phyloP scores from a whole-genome alignment of 371 early-diverging fungal genomes.

The Lichtheimia hyalospora region DNA sequence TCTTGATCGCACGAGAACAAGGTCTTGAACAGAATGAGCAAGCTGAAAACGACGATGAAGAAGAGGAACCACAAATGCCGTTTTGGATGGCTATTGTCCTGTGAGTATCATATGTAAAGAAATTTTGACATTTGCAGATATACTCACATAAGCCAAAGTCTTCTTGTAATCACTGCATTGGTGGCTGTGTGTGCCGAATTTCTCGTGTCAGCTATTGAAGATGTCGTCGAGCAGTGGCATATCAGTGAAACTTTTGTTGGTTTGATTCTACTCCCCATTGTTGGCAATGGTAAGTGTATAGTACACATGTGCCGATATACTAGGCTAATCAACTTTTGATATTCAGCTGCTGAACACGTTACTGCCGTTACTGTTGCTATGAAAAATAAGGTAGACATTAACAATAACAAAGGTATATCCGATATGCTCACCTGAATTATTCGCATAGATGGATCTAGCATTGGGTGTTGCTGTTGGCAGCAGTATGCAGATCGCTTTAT shows the following conservation, averaged over 20 bases:
- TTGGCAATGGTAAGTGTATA: constrained; percentile 64
- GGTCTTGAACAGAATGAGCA: not conserved
- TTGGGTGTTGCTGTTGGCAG: constrained; percentile 88
- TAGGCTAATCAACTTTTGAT: not conserved
- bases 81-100: constrained; percentile 48
- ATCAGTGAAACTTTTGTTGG: constrained; percentile 84
- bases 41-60: constrained; percentile 41
- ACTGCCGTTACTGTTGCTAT: constrained; percentile 81
- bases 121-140: not conserved
- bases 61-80: constrained; percentile 55
- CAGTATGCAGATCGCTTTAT: constrained; percentile 86
- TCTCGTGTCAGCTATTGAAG: constrained; percentile 79
- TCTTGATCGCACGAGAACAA: not conserved
- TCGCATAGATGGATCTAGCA: constrained; percentile 73
- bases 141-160: not conserved
- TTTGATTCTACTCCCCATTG: constrained; percentile 82
- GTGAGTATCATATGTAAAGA: constrained; percentile 18
- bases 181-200: constrained; percentile 83
- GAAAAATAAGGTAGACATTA: constrained; percentile 61
- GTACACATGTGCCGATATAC: too few species aligned
- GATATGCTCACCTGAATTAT: not conserved
- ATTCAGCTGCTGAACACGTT: constrained; percentile 68
- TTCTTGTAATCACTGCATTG: constrained; percentile 46
- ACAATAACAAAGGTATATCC: not conserved
- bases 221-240: constrained; percentile 57